Base-by-base conservation (phyloP, 352 stramenopile species). In the Globisporangium orthogonon region DNA sequence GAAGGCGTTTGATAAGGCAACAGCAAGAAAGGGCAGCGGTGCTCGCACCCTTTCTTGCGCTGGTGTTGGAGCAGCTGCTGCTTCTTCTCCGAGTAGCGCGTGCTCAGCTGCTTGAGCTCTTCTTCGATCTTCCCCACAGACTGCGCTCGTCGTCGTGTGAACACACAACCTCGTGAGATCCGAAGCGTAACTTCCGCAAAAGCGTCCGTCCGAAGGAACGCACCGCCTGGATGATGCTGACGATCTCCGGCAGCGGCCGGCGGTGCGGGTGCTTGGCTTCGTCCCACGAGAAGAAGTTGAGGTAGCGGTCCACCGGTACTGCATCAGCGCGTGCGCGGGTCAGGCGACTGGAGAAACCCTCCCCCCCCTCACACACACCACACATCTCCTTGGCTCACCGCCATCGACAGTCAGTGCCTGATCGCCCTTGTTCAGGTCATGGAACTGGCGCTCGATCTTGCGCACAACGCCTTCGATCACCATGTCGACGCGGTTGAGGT, bases 241-340 rank as follows among this genome's bases (percentile, higher is more conserved):
- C 95, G 49, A 99, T 94, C 58, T 98, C 94, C 30, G 97, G 95
- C 28, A 99, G 72, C n/a, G 95, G 94, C 54, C 96, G 87, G 50
- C 96, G 89, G 71, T 98, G 96, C 30, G 83, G 87, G 63, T 98
- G 98, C 67, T 99, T 99, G 47, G 97, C 96, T 61, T 98, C 96
- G 67, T 99, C 96, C 96, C 96, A 99, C 45, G 93, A 95, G 70
- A 99, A 99, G 72, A 97, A 95, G 67, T 97, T 87, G 58, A 99
- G 81, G 74, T 98, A 99, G 47, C 92, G 85, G 53, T 94, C 83
- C 52, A 97, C 82, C 3, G 95, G 90, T 47, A 98, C 89, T 86
- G 50, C 31, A n/a, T 35, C 9, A 23, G 33, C 33, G 33, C 33
- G 30, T 3, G 48, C 10, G 17, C 3, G 30, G 7, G 15, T 29